Conservation (phyloP, 176 grass and related monocot species). For the Eremochloa ophiuroides region DNA sequence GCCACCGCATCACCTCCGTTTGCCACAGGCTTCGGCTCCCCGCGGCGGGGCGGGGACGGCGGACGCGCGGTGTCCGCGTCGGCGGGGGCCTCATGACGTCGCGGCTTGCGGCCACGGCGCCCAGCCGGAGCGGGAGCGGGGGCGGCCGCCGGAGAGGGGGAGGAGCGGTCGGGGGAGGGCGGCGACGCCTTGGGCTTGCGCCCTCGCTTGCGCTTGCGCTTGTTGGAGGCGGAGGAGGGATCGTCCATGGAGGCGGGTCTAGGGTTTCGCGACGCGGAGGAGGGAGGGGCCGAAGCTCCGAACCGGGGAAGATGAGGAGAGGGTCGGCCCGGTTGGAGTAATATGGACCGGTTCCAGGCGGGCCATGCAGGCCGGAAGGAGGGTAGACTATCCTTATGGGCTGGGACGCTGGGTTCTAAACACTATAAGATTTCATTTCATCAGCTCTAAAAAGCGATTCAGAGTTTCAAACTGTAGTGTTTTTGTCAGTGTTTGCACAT, state of each 20-base stretch:
- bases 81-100: constrained; percentile 28
- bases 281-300: background rate
- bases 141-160: background rate
- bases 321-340: background rate
- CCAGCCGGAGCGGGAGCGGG: background rate
- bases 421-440: too few relatives aligned
- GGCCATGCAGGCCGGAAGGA: background rate
- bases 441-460: too few relatives aligned
- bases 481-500: background rate
- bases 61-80: constrained; percentile 23
- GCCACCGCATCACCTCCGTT: constrained; percentile 25
- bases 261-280: constrained; percentile 36
- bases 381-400: too few relatives aligned
- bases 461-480: too few relatives aligned
- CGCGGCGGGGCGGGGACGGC: constrained; percentile 18
- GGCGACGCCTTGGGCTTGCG: constrained; percentile 47
- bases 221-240: constrained; percentile 44
- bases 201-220: constrained; percentile 44
- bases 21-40: constrained; percentile 21
- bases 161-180: constrained; percentile 17
- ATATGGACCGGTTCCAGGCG: constrained; percentile 7
- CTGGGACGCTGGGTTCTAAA: too few relatives aligned
- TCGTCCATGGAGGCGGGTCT: constrained; percentile 40
- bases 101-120: constrained; percentile 42
- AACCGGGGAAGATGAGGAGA: background rate